A percentile compares a stretch with the other conserved stretches of the same genome.
Conservation (phyloP, 345 rosid species). For the Acer negundo region DNA sequence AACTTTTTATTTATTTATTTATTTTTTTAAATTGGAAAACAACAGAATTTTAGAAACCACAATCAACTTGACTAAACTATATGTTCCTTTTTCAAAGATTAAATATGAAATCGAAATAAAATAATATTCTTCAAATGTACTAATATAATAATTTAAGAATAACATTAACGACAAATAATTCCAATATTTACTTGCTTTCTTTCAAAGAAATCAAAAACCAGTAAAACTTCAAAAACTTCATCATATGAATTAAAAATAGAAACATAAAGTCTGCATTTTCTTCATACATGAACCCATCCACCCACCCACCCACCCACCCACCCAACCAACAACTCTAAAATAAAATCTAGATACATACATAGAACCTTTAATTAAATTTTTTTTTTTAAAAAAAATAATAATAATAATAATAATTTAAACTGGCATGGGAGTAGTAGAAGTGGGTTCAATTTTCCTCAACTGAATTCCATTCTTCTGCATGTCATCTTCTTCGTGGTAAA, state of each 20-base stretch:
- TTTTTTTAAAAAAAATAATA: too few relatives aligned
- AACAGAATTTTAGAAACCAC: not conserved
- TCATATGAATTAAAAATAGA: not conserved
- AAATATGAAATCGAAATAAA: too few relatives aligned
- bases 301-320: not conserved
- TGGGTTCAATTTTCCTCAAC: conserved; percentile 40
- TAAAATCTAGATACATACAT: not conserved
- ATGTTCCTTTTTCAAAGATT: too few relatives aligned
- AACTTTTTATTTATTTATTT: not conserved
- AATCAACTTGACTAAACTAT: not conserved
- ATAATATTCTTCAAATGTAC: too few relatives aligned
- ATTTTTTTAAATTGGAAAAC: not conserved
- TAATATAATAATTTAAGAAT: too few relatives aligned
- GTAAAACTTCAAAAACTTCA: too few relatives aligned
- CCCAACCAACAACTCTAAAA: not conserved
- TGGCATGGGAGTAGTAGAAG: conserved; percentile 29
- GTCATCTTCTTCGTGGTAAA: conserved; percentile 69
- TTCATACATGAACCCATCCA: conserved; percentile 7
- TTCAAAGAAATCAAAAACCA: not conserved
- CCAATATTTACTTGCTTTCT: too few relatives aligned
- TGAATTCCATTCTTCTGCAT: conserved; percentile 31
- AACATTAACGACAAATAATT: too few relatives aligned
- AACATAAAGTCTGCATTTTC: conserved; percentile 18
- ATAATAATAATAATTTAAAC: conserved; percentile 4
- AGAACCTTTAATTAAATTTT: too few relatives aligned